Evolutionary conservation across 169 alveolate genomes (phyloP).

Genomic region (Plasmodium gonderi): DNA sequence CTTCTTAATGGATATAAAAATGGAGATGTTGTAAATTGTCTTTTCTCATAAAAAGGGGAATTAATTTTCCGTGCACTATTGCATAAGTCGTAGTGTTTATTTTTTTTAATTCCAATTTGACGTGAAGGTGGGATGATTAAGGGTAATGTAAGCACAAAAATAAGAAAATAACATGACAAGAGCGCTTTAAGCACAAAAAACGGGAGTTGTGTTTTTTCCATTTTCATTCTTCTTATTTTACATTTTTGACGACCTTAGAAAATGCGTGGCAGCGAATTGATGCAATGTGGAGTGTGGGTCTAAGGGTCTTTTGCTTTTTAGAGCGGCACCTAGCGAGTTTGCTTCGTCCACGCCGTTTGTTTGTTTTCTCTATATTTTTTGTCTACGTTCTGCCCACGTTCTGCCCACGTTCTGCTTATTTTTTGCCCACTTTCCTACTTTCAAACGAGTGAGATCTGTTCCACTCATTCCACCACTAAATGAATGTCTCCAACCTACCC

Average conservation of each 20-base stretch:
- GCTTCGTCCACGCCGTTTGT: neutral
- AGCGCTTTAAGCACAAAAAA: conserved; percentile 1
- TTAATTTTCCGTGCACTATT: neutral
- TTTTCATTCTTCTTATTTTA: conserved; percentile 94
- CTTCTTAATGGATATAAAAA: conserved; percentile 8
- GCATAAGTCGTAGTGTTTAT: neutral
- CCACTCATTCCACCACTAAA: neutral
- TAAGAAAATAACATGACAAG: neutral
- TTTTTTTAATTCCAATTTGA: neutral
- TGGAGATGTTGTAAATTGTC: neutral
- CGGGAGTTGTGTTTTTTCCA: conserved; percentile 93
- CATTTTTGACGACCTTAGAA: conserved; percentile 26
- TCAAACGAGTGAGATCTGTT: no score
- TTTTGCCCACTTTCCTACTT: neutral
- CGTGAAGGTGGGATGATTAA: neutral
- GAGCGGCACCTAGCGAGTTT: neutral
- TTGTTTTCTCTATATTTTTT: neutral
- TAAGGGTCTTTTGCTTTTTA: neutral
- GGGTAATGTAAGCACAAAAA: neutral
- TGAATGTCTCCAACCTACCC: neutral
- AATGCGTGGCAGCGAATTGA: neutral
- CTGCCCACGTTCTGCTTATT: neutral
- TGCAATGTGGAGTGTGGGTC: no score
- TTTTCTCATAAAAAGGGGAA: neutral
- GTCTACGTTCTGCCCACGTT: neutral